Evolutionary conservation across 164 flowering plant genomes (phyloP), one percentile per base, ranked within the genome.

Genomic region (Stephania cephalantha): DNA sequence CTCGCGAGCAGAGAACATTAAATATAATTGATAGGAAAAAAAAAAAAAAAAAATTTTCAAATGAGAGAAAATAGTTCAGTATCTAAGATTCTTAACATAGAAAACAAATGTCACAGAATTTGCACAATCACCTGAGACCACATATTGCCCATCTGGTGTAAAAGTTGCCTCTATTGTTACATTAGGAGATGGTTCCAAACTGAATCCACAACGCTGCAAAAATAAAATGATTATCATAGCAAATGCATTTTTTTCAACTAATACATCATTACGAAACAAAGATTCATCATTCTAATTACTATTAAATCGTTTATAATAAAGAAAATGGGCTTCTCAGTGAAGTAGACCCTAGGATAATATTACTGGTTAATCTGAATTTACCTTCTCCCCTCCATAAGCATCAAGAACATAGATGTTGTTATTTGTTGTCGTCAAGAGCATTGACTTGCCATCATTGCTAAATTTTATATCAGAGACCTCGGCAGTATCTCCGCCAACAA

Each of bases 361-460:
- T 55, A 69, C 68, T 30, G 71, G 63, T 12, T 18, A 58, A 50
- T 12, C 17, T 61, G 52, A 53, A 4, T 77, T 74, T 55, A 95
- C 99, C 97, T 95, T 95, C 74, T 95, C 98, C 78, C 99, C 99
- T 46, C 83, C 88, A 85, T 95, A 93, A 48, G 98, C 99, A 86
- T 95, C 97, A 76, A 95, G 97, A 79, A 95, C 88, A 78, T 95
- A 95, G 12, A 90, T 84, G 76, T 88, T 85, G 85, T 90, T 93
- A 74, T 86, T 91, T 70, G 94, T 90, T 55, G 98, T 95, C 46
- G 99, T 91, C 84, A 95, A 82, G 46, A 95, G 92, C 97, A 95
- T 92, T 29, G 97, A 93, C 83, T 92, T 93, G 17, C 99, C 99
- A 86, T 93, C 98, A 82, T 92, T 93, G 88, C 98, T 95, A 82